phyloP scores from a whole-genome alignment of 257 asterid genomes.

The Solanum medicagineum region DNA sequence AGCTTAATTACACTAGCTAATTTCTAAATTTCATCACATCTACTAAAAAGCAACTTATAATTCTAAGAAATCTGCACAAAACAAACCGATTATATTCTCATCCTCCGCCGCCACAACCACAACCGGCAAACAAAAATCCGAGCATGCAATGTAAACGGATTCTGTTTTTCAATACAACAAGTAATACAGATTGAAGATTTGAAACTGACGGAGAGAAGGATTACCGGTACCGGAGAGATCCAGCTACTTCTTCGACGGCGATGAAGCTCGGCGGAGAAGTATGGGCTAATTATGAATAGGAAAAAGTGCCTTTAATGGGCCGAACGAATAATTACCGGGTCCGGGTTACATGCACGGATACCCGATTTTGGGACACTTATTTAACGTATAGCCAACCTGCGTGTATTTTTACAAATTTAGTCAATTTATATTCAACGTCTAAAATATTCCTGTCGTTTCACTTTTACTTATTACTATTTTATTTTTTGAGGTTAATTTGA shows the following conservation, averaged over 20 bases:
- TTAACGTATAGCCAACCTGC: neutral
- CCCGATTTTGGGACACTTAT: neutral
- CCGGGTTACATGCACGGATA: neutral
- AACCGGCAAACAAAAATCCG: neutral
- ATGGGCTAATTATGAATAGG: neutral
- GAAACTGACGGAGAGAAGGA: neutral
- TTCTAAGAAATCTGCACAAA: neutral
- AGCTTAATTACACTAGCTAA: neutral
- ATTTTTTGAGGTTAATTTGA: too few species aligned
- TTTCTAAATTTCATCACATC: neutral
- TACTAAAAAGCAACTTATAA: neutral
- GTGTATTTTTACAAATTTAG: neutral
- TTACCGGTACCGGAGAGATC: neutral
- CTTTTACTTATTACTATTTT: too few species aligned
- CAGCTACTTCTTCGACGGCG: neutral
- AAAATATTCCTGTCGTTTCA: too few species aligned
- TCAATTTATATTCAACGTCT: neutral
- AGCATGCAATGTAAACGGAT: neutral
- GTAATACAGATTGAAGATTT: neutral
- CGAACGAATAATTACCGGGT: neutral
- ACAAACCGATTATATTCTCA: neutral
- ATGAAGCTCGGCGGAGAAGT: neutral
- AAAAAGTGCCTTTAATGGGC: neutral
- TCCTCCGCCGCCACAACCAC: neutral
- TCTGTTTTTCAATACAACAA: neutral